A percentile compares a stretch with the other conserved stretches of the same genome.
Conservation (phyloP, 1,139 yeast genomes). For the Meyerozyma sp. region DNA sequence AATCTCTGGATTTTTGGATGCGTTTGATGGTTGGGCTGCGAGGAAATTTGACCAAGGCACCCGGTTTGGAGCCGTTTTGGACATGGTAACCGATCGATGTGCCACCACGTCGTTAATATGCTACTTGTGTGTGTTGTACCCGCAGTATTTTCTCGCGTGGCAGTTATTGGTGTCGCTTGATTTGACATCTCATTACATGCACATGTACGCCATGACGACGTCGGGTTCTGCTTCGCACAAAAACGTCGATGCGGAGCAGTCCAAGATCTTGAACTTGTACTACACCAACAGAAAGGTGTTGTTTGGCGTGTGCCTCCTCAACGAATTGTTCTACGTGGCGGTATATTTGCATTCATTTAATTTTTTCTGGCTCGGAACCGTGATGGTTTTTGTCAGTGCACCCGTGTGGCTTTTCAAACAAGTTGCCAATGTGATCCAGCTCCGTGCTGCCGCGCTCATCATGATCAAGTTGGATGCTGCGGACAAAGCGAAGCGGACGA, state of each 20-base stretch:
- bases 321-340: conserved; percentile 90
- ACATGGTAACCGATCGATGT: conserved; percentile 98
- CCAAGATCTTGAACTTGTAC: conserved; percentile 72
- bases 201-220: conserved; percentile 91
- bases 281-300: conserved; percentile 81
- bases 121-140: conserved; percentile 77
- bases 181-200: conserved; percentile 94
- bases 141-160: conserved; percentile 60
- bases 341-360: conserved; percentile 71
- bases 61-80: conserved; percentile 91
- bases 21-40: conserved; percentile 96
- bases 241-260: conserved; percentile 66
- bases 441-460: conserved; percentile 76
- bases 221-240: conserved; percentile 83
- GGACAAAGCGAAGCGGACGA: conserved; percentile 28
- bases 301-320: conserved; percentile 85
- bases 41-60: conserved; percentile 86
- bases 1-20: conserved; percentile 87
- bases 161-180: conserved; percentile 84
- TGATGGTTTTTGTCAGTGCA: conserved; percentile 57
- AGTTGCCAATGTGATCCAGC: conserved; percentile 81
- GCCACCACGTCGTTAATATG: conserved; percentile 90
- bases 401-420: conserved; percentile 94
- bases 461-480: conserved; percentile 80
- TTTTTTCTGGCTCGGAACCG: conserved; percentile 63